phyloP scores from a whole-genome alignment of 108 stramenopile species.

The Mayamaea pseudoterrestris region DNA sequence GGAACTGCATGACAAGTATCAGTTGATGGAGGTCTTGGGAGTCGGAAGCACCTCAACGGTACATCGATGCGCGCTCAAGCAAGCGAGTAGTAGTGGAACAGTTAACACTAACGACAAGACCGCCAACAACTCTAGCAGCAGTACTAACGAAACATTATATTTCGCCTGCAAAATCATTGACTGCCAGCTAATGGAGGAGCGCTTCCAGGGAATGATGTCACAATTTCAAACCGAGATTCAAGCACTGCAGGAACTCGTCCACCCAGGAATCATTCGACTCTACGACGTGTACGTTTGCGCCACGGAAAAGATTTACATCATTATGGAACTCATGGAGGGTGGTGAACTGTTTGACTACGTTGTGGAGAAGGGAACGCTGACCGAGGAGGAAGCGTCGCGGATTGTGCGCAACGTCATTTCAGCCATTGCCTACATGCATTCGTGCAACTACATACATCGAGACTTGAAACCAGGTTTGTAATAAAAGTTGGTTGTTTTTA shows the following conservation, averaged over 20 bases:
- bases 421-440: conserved; percentile 95
- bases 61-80: conserved; percentile 69
- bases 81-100: conserved; percentile 35
- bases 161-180: conserved; percentile 97
- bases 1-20: conserved; percentile 66
- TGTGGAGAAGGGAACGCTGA: conserved; percentile 85
- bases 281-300: conserved; percentile 88
- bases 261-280: conserved; percentile 91
- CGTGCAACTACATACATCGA: conserved; percentile 87
- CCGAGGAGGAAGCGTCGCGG: conserved; percentile 81
- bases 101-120: no score
- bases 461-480: conserved; percentile 97
- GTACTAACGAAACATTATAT: no score
- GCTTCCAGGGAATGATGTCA: conserved; percentile 83
- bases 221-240: conserved; percentile 94
- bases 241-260: conserved; percentile 49
- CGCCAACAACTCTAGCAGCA: no score
- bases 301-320: conserved; percentile 81
- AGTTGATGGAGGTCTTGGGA: conserved; percentile 85
- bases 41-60: conserved; percentile 93
- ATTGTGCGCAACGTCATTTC: conserved; percentile 86
- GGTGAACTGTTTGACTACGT: conserved; percentile 99
- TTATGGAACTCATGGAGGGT: conserved; percentile 97
- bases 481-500: no score
- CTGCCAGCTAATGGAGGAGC: conserved; percentile 79